These are phyloP conservation scores for Lepidium sativum DNA, from an alignment of 345 rosid genomes.

Conservation along the genomic window DNA sequence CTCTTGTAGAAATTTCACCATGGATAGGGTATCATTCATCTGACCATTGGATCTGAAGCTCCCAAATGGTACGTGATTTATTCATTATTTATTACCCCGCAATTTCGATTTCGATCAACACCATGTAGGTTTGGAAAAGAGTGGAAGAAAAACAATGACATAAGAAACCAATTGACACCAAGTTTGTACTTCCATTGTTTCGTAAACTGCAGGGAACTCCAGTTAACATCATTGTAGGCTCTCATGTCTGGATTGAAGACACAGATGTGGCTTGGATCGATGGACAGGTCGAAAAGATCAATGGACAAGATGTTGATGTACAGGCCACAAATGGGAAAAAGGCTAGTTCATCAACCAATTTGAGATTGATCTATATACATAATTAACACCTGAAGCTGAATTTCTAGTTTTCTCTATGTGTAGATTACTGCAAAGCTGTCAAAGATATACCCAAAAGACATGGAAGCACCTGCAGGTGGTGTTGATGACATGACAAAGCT, in stretches of 20 bases:
- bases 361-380: no score
- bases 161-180: neutral
- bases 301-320: constrained; percentile 48
- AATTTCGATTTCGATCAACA: neutral
- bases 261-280: constrained; percentile 65
- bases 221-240: constrained; percentile 78
- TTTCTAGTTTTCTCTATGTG: neutral
- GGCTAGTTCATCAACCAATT: constrained; percentile 25
- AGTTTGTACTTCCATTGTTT: neutral
- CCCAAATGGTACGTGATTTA: neutral
- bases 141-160: neutral
- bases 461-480: constrained; percentile 86
- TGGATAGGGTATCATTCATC: neutral
- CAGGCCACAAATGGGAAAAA: constrained; percentile 48
- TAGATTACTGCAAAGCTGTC: constrained; percentile 62
- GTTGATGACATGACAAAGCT: constrained; percentile 98
- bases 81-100: neutral
- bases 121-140: no score
- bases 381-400: no score
- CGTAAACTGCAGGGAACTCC: constrained; percentile 56
- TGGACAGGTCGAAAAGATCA: constrained; percentile 63
- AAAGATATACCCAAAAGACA: constrained; percentile 71
- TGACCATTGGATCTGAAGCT: neutral
- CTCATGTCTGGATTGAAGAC: constrained; percentile 91
- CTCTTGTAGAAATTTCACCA: neutral